Base-by-base conservation (phyloP, 495 filamentous ascomycete species). In the Cercophora scortea region DNA sequence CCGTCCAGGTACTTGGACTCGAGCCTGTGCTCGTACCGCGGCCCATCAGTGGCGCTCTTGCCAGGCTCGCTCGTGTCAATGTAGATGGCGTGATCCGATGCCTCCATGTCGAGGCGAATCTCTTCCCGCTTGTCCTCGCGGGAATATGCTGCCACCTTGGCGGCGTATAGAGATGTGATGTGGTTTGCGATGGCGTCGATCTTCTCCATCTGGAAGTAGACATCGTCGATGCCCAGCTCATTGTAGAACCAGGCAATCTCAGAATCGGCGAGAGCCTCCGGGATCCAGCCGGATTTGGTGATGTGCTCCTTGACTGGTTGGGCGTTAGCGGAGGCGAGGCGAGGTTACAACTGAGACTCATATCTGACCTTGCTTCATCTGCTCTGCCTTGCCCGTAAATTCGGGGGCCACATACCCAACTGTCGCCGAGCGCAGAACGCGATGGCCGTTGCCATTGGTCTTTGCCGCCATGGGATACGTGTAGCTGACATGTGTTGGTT, bases 221-320 rank as follows among this genome's bases (percentile, higher is more conserved):
- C 91, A 70, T 98, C 93, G 69, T 98, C 93, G 61, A 98, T 98
- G 48, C 93, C 94, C 12, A 98, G 79, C 66, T 90, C 86, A 59
- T 93, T 87, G 73, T 98, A 98, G 77, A 98, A 98, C 94, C 93
- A 97, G 15, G 79, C 78, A 33, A 89, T 88, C 70, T 98, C 90
- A 3, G 82, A 79, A 51, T 90, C 83, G 38, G 96, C 79, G 56
- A 96, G 86, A 41, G 87, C 80, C 49, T 77, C 73, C 3, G 93
- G 93, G 49, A 98, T 88, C 81, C 95, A 96, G 39, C 80, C 85
- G 64, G 61, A 63, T 43, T 71, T 65, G 34, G 41, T 54, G 55
- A 78, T 76, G 52, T 63, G 47, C 18, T 58, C 62, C 61, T 66
- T 70, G 61, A 77, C 73, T 77, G 36, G 34, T 12, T 9, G 34